These are phyloP conservation scores for Myriosclerotinia curreyana DNA, from an alignment of 2,329 filamentous ascomycete genomes.

Conservation along the genomic window DNA sequence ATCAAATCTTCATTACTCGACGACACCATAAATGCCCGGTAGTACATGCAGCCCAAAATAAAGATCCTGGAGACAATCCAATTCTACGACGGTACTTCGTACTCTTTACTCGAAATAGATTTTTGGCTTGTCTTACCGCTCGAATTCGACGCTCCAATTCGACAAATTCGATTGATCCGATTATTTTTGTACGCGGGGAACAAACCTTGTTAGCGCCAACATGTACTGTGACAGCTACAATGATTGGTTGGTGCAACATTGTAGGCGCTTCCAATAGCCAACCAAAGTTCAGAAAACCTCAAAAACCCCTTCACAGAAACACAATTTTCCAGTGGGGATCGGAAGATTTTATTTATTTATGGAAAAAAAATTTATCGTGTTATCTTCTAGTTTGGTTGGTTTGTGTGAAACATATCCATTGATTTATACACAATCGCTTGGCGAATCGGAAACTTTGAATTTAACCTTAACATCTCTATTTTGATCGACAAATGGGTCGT, in stretches of 20 bases:
- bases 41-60: constrained; percentile 21
- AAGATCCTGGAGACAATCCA: constrained; percentile 14
- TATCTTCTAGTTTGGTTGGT: constrained; percentile 9
- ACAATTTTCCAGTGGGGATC: constrained; percentile 16
- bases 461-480: constrained; percentile 11
- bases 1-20: constrained; percentile 6
- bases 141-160: constrained; percentile 8
- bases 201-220: constrained; percentile 21
- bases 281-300: constrained; percentile 13
- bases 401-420: constrained; percentile 12
- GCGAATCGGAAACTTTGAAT: constrained; percentile 2
- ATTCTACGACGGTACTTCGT: constrained; percentile 15
- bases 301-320: not conserved
- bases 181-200: constrained; percentile 22
- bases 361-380: constrained; percentile 14
- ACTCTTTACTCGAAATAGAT: constrained; percentile 20
- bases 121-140: constrained; percentile 7
- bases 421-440: not conserved
- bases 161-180: constrained; percentile 12
- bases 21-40: constrained; percentile 7
- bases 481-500: constrained; percentile 1
- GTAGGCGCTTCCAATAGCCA: constrained; percentile 17
- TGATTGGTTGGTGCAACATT: constrained; percentile 18
- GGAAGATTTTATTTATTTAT: constrained; percentile 13
- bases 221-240: constrained; percentile 17